Evolutionary conservation across 345 rosid genomes (phyloP), one percentile per base, ranked within the genome.

Genomic region (Eucalyptus microcorys): DNA sequence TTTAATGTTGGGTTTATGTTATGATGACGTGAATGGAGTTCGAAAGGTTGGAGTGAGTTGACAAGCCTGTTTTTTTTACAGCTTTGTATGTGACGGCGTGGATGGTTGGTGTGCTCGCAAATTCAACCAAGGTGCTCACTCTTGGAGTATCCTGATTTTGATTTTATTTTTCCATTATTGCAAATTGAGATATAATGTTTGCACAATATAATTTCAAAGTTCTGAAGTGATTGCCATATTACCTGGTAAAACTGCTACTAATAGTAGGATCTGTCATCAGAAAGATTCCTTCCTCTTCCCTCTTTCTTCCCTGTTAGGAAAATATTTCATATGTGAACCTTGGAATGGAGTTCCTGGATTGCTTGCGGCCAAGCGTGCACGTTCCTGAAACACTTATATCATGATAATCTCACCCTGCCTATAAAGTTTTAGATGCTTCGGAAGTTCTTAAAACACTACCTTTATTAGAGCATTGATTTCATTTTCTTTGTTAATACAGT

Each of bases 41-140:
- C 4, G 3, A 43, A 7, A 16, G 49, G 42, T 49, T 50, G 52
- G 48, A 37, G 49, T 49, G 52, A 66, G 68, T 40, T 68, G 42
- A 53, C 42, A 14, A 7, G 61, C 45, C 13, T 87, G 53, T 55
- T 30, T 49, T 91, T 93, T 90, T 21, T 3, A 21, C 96, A 97
- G 99, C 93, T 97, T 97, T 90, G 96, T 96, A 34, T 97, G 98
- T 89, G 99, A 97, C 89, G 99, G 95, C 57, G 90, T 96, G 53
- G 99, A 98, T 91, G 99, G 98, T 71, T 97, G 99, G 98, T 95
- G 96, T 88, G 99, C 99, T 86, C 98, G 99, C 85, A 97, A 94
- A 92, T 96, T 96, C 91, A 95, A 97, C 90, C 99, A 97, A 95
- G 98, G 99, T 96, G 88, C 85, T 43, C 49, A 53, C 16, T 61